These are phyloP conservation scores for Apiospora saccharicola DNA, from an alignment of 2,329 filamentous ascomycete genomes.

Conservation along the genomic window DNA sequence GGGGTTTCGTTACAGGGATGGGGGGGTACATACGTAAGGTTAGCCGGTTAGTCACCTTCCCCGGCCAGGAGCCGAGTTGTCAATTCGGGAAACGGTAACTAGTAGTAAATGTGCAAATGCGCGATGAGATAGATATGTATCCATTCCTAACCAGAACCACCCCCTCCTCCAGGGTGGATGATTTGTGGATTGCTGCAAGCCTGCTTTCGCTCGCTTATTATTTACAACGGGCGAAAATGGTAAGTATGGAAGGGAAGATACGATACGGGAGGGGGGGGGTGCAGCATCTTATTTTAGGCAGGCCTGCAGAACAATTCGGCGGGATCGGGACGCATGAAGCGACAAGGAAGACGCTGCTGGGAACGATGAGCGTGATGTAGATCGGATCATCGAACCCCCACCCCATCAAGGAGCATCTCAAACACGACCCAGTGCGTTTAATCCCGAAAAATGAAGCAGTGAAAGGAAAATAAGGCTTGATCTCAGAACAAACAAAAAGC, in stretches of 20 bases:
- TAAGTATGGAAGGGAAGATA: conserved; percentile 4
- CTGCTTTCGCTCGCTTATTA: conserved; percentile 27
- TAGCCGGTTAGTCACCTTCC: conserved; percentile 24
- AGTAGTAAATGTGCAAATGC: neutral
- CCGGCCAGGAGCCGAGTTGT: conserved; percentile 1
- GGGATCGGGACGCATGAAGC: conserved; percentile 21
- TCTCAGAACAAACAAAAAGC: neutral
- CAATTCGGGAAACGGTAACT: neutral
- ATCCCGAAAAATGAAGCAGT: neutral
- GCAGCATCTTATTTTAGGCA: conserved; percentile 33
- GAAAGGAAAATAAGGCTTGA: neutral
- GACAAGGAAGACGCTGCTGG: conserved; percentile 8
- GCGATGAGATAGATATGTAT: neutral
- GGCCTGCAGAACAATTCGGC: conserved; percentile 31
- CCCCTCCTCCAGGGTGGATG: conserved; percentile 2
- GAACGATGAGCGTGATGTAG: conserved; percentile 23
- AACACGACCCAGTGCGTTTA: conserved; percentile 24
- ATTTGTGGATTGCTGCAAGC: conserved; percentile 7
- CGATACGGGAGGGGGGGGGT: conserved; percentile 25
- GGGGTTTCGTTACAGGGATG: conserved; percentile 23
- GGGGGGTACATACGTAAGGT: conserved; percentile 27
- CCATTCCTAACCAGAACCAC: neutral
- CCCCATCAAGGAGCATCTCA: conserved; percentile 23
- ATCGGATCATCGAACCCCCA: conserved; percentile 25
- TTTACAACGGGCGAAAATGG: conserved; percentile 1